A percentile compares a stretch with the other conserved stretches of the same genome.
Conservation (phyloP, 495 filamentous ascomycete genomes). For the Jackrogersella minutella region DNA sequence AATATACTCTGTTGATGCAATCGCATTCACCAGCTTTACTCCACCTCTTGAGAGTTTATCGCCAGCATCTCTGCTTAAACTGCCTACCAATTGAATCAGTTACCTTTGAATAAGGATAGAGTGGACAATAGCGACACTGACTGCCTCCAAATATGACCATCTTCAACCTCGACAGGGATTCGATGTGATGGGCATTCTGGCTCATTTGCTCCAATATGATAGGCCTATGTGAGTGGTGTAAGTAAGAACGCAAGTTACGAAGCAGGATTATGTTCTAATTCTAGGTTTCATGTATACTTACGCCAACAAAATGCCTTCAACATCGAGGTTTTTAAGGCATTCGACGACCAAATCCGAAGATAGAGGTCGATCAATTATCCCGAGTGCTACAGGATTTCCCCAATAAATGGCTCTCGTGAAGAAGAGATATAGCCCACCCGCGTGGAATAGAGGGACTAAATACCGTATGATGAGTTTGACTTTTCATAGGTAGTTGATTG, state of each 20-base stretch:
- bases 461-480: constrained; percentile 27
- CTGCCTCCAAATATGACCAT: constrained; percentile 51
- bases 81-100: not conserved
- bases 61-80: not conserved
- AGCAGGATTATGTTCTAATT: not conserved
- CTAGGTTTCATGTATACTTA: not conserved
- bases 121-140: constrained; percentile 12
- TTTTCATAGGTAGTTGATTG: not conserved
- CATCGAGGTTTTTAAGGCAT: constrained; percentile 44
- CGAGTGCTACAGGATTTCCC: constrained; percentile 42
- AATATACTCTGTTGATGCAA: not conserved
- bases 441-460: constrained; percentile 49
- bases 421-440: constrained; percentile 45
- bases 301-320: constrained; percentile 17
- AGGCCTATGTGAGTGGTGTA: no score
- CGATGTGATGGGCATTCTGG: constrained; percentile 41
- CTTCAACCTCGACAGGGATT: constrained; percentile 42
- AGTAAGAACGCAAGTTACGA: not conserved
- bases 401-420: constrained; percentile 43
- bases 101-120: no score
- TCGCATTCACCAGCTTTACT: not conserved
- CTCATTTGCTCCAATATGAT: constrained; percentile 53
- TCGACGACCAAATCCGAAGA: constrained; percentile 45
- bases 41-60: not conserved
- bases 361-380: constrained; percentile 49